Base-by-base conservation (phyloP, 371 early-diverging fungal species). In the Lichtheimia ornata region DNA sequence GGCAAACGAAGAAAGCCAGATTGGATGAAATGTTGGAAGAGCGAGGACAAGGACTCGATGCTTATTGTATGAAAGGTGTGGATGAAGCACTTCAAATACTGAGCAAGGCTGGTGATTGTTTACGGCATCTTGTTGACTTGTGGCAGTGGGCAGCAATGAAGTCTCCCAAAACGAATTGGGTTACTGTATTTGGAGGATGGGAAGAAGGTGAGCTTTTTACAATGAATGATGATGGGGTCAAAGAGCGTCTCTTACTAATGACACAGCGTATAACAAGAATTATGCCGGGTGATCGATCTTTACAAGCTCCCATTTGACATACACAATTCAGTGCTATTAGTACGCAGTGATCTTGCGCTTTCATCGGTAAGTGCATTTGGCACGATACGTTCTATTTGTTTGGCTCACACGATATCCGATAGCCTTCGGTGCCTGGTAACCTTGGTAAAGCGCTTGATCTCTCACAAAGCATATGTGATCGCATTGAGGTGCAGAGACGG, bases 381-480 rank as follows among this genome's bases (percentile, higher is more conserved):
- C 5, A 28, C 11, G 27, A 20, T 51, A 11, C 28, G 15, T 12
- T 12, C 20, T 35, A 5, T 15, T 11, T 6, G 5, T 35, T n/a
- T 43, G 15, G 30, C 43, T 24, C 27, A 49, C n/a, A n/a, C 20
- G 3, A 9, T 55, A 3, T 42, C n/a, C 11, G n/a, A 49, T 58
- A 76, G 71, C 78, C 75, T 7, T 77, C 78, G 22, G 65, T 74
- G 0, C 72, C 79, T 50, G 79, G 79, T 5, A 79, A 79, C 55
- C 53, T 79, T 5, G 72, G 76, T 5, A 74, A 76, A 53, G 79
- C 79, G 49, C 54, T 79, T 1, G 69, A 76, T 41, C 57, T 79
- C 24, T 76, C 76, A 17, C 79, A 79, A 41, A 71, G 45, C 17
- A 72, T 79, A 50, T 79, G 79, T 58, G 79, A 79, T 54, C 70